Percentiles rank a stretch among this genome's conserved stretches.
Conservation (phyloP, 139 green algal species). For the Chlorella sp. region DNA sequence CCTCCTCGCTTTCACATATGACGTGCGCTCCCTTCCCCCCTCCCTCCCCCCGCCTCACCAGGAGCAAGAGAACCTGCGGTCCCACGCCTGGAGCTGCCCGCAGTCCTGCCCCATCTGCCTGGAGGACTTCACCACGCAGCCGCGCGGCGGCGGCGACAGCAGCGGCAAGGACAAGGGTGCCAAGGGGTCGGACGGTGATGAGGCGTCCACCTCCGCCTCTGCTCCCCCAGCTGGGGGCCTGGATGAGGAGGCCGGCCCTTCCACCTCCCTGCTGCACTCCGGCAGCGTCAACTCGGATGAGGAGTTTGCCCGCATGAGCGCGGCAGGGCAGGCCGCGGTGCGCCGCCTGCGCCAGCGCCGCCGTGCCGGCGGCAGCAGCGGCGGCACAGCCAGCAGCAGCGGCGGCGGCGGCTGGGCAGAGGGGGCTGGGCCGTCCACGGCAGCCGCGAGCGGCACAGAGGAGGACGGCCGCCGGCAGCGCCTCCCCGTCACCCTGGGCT, state of each 20-base stretch:
- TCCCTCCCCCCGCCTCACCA: background rate
- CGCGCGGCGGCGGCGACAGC: background rate
- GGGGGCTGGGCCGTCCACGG: slow-evolving; percentile 15
- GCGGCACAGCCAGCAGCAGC: too few relatives aligned
- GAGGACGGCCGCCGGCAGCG: background rate
- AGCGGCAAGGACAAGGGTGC: slow-evolving; percentile 7
- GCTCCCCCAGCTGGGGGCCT: background rate
- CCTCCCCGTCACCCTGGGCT: slow-evolving; percentile 49
- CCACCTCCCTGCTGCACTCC: slow-evolving; percentile 17
- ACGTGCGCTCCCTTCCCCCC: background rate
- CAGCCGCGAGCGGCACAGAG: background rate
- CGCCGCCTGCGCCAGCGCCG: background rate
- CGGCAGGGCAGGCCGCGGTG: slow-evolving; percentile 5
- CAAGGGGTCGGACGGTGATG: background rate
- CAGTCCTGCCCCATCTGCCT: slow-evolving; percentile 60
- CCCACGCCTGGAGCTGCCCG: slow-evolving; percentile 35
- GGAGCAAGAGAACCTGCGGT: slow-evolving; percentile 53
- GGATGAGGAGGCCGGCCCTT: slow-evolving; percentile 16
- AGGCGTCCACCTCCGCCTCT: background rate
- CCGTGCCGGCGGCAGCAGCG: too few relatives aligned
- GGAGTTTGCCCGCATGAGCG: slow-evolving; percentile 27
- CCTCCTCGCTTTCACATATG: too few relatives aligned
- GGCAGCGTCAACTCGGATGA: slow-evolving; percentile 6
- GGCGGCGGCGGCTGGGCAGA: too few relatives aligned
- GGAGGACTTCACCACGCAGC: slow-evolving; percentile 35